Evolutionary conservation across 495 filamentous ascomycete genomes (phyloP).

Genomic region (Jackrogersella multiformis): DNA sequence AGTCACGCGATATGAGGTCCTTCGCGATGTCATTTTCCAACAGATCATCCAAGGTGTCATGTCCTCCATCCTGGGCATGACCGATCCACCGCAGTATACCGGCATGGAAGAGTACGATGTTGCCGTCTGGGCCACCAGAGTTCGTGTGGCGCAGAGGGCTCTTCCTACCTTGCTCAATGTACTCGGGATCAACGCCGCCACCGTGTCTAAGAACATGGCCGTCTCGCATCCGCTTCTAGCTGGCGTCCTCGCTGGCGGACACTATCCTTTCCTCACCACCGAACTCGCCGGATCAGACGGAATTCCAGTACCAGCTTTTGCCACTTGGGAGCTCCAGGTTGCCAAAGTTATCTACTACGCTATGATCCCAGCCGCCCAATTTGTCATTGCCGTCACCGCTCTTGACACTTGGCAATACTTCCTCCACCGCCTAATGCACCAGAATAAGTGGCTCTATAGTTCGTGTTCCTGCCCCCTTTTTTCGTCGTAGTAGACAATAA

Average conservation of each 20-base stretch:
- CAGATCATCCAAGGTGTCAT: constrained; percentile 85
- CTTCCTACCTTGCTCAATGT: constrained; percentile 67
- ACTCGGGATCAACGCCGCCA: constrained; percentile 65
- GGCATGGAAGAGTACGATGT: constrained; percentile 86
- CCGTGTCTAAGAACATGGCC: constrained; percentile 65
- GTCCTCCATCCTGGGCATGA: constrained; percentile 66
- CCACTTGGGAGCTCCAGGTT: constrained; percentile 77
- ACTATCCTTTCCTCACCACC: constrained; percentile 69
- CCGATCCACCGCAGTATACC: constrained; percentile 69
- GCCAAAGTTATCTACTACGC: constrained; percentile 83
- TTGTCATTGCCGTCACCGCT: constrained; percentile 72
- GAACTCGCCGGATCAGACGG: constrained; percentile 56
- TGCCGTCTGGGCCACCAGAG: constrained; percentile 78
- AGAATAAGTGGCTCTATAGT: constrained; percentile 98
- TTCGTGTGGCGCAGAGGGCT: constrained; percentile 74
- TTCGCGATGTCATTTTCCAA: constrained; percentile 86
- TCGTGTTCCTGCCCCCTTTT: constrained; percentile 50
- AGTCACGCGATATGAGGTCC: constrained; percentile 80
- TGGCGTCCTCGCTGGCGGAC: constrained; percentile 74
- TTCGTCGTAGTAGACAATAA: background rate
- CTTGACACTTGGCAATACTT: constrained; percentile 99
- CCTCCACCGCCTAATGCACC: constrained; percentile 90
- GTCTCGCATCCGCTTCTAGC: constrained; percentile 70
- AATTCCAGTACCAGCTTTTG: constrained; percentile 61
- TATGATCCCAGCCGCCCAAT: constrained; percentile 77